Evolutionary conservation across 352 stramenopile species (phyloP), one percentile per base, ranked within the genome.

Genomic region (Globisporangium cylindrosporum): DNA sequence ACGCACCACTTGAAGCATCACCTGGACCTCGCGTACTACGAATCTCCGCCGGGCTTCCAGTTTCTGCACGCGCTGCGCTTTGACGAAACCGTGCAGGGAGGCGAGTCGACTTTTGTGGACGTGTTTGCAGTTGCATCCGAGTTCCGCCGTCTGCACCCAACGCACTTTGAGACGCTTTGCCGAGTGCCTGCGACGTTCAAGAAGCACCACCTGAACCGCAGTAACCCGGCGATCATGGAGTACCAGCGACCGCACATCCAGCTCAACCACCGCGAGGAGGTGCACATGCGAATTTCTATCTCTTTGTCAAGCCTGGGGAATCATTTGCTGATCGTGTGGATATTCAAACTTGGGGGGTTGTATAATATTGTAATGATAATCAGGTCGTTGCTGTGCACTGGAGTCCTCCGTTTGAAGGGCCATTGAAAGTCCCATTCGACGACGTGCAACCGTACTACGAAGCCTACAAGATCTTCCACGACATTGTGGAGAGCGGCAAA

Each of bases 21-120:
- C 77, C 80, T 98, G 74, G 96, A 99, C 74, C 78, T 99, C 64
- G 89, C 91, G 6, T 99, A 99, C 78, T 99, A 98, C 75, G 96
- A 99, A 79, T 98, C 92, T 5, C 92, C 94, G n/a, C 96, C 96
- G 12, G 96, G 96, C 25, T 74, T 99, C 38, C 96, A 99, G 79
- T 81, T 99, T 24, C 75, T 99, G 43, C 94, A 98, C 73, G 97
- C 94, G 59, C 70, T 98, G 7, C 78, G 77, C 56, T 97, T 97
- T 54, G 90, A 97, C 60, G 69, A 85, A 49, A 92, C 83, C 5
- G 88, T 98, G 9, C 74, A 87, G 49, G 89, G 87, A 41, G 86
- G 89, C 32, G 85, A 95, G 49, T 95, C 88, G 22, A 96, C 89
- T 4, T 95, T 96, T 66, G 86, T 94, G 0, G 89, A 96, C 46